A percentile compares a stretch with the other conserved stretches of the same genome.
Conservation (phyloP, 1,284 basidiomycete species). For the Naganishia sp. region DNA sequence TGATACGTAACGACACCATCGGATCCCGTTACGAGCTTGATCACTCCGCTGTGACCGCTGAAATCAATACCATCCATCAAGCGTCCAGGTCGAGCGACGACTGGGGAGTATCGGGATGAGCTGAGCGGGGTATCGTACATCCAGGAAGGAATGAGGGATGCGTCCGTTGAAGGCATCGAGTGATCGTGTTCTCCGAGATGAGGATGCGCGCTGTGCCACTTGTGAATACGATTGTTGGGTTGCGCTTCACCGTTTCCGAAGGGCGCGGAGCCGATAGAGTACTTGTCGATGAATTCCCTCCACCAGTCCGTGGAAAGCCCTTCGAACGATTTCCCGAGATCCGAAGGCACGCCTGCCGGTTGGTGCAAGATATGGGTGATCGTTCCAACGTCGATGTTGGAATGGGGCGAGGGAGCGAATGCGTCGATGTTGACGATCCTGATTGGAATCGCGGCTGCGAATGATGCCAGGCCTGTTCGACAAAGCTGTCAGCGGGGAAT, state of each 20-base stretch:
- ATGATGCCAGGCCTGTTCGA: slow-evolving; percentile 6
- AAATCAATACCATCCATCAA: not conserved
- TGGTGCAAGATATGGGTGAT: slow-evolving; percentile 5
- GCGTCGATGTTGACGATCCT: slow-evolving; percentile 12
- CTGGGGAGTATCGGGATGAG: slow-evolving; percentile 3
- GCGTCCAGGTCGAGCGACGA: slow-evolving; percentile 4
- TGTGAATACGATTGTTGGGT: not conserved
- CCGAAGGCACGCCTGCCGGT: not conserved
- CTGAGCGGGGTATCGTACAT: slow-evolving; percentile 21
- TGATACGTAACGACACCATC: slow-evolving; percentile 16
- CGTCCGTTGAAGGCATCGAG: slow-evolving; percentile 12
- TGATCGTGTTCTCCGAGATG: slow-evolving; percentile 11
- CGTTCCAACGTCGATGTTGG: slow-evolving; percentile 1
- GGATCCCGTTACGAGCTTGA: slow-evolving; percentile 13
- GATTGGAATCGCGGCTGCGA: slow-evolving; percentile 10
- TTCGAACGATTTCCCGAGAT: not conserved
- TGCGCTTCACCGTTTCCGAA: not conserved
- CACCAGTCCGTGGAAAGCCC: slow-evolving; percentile 9
- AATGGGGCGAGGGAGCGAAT: not conserved
- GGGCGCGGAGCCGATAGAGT: not conserved
- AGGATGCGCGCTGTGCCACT: slow-evolving; percentile 6
- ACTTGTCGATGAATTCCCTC: slow-evolving; percentile 21
- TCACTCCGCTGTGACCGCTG: not conserved
- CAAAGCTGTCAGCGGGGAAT: not conserved
- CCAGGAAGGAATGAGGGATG: slow-evolving; percentile 15